Evolutionary conservation across 129 eudicot genomes (phyloP).

Genomic region (Smallanthus sonchifolius): DNA sequence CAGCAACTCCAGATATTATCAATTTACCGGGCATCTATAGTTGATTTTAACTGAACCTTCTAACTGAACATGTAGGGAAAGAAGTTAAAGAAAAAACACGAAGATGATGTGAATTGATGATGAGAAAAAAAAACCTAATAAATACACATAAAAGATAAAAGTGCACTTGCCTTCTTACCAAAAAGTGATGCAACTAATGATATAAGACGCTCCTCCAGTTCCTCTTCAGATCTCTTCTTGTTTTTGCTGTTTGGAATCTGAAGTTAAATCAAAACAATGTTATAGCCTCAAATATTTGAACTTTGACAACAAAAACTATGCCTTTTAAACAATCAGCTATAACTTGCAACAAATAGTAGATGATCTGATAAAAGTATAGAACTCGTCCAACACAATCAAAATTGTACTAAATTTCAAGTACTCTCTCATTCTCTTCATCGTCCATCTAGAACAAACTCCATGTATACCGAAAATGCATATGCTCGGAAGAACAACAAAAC

Average conservation of each 20-base stretch:
- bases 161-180: no score
- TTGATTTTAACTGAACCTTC: background rate
- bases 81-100: background rate
- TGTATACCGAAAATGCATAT: background rate
- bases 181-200: no score
- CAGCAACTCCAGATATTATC: background rate
- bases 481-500: background rate
- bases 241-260: conserved; percentile 86
- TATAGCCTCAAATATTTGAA: background rate
- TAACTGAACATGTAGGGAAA: background rate
- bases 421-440: background rate
- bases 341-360: conserved; percentile 7
- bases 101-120: no score
- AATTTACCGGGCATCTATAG: background rate
- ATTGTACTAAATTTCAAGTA: background rate
- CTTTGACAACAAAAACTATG: background rate
- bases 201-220: conserved; percentile 89
- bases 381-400: background rate
- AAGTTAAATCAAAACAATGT: background rate
- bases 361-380: background rate
- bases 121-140: no score
- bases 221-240: conserved; percentile 79
- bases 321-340: background rate
- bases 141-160: background rate
- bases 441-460: background rate